Percentiles rank a stretch among this genome's conserved stretches.
Conservation (phyloP, 176 grass and related monocot genomes). For the Eragrostis curvula region DNA sequence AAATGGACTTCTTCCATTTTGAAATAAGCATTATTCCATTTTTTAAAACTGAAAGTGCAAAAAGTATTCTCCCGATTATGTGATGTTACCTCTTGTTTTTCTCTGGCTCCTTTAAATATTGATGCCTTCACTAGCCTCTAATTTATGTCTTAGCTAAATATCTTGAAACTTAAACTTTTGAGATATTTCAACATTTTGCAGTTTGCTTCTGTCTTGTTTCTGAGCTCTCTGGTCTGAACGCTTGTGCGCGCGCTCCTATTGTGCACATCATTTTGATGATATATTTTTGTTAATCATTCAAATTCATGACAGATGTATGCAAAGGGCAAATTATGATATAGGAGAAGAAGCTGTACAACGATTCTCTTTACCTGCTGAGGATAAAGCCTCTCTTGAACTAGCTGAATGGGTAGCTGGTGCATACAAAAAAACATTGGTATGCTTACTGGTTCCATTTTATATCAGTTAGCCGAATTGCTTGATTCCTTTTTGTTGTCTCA, state of each 20-base stretch:
- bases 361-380: conserved; percentile 90
- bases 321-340: conserved; percentile 93
- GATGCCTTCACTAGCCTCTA: not conserved
- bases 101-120: not conserved
- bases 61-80: not conserved
- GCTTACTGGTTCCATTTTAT: conserved; percentile 11
- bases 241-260: not conserved
- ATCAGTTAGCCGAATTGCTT: not conserved
- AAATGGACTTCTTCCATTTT: too few species aligned
- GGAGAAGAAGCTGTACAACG: conserved; percentile 88
- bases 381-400: conserved; percentile 91
- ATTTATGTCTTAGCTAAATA: not conserved
- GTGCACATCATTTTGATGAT: conserved; percentile 11
- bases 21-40: not conserved
- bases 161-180: conserved; percentile 22
- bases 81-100: not conserved
- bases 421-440: conserved; percentile 82
- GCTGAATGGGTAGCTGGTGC: conserved; percentile 81
- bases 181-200: conserved; percentile 9
- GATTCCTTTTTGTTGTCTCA: not conserved
- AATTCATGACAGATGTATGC: conserved; percentile 81
- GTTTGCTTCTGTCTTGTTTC: not conserved
- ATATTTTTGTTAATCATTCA: conserved; percentile 27
- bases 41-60: not conserved
- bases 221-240: not conserved